phyloP scores from a whole-genome alignment of 106 monocot species.

The Allium sativum region DNA sequence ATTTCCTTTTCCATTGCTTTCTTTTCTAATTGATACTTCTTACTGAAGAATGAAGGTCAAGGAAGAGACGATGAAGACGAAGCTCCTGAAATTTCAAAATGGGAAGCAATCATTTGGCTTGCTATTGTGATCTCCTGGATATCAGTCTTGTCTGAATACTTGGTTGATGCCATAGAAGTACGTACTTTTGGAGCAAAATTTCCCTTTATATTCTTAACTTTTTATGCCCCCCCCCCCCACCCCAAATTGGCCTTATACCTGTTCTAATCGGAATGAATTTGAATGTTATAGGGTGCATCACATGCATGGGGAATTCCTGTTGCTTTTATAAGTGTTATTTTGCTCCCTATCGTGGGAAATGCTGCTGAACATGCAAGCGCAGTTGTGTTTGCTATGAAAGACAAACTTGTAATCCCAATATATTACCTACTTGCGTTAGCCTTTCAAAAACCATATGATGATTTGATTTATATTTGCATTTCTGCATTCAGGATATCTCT shows the following conservation, averaged over 20 bases:
- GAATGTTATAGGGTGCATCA: slow-evolving; percentile 55
- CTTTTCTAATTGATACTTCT: too few species aligned
- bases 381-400: slow-evolving; percentile 75
- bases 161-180: slow-evolving; percentile 71
- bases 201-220: not conserved
- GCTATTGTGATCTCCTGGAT: slow-evolving; percentile 56
- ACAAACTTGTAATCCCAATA: slow-evolving; percentile 50
- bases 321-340: slow-evolving; percentile 66
- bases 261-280: not conserved
- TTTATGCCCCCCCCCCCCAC: not conserved
- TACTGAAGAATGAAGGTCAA: slow-evolving; percentile 25
- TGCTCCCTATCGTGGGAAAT: slow-evolving; percentile 77
- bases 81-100: slow-evolving; percentile 45
- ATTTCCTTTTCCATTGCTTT: too few species aligned
- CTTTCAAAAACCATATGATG: not conserved
- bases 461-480: too few species aligned
- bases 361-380: slow-evolving; percentile 79
- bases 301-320: slow-evolving; percentile 48
- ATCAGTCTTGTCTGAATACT: slow-evolving; percentile 49
- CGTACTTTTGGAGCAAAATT: not conserved
- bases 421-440: not conserved
- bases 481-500: slow-evolving; percentile 43
- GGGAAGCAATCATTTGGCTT: slow-evolving; percentile 79
- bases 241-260: not conserved
- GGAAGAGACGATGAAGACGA: slow-evolving; percentile 33